phyloP scores from a whole-genome alignment of 1,284 basidiomycete species.

The Vanrija sp. region DNA sequence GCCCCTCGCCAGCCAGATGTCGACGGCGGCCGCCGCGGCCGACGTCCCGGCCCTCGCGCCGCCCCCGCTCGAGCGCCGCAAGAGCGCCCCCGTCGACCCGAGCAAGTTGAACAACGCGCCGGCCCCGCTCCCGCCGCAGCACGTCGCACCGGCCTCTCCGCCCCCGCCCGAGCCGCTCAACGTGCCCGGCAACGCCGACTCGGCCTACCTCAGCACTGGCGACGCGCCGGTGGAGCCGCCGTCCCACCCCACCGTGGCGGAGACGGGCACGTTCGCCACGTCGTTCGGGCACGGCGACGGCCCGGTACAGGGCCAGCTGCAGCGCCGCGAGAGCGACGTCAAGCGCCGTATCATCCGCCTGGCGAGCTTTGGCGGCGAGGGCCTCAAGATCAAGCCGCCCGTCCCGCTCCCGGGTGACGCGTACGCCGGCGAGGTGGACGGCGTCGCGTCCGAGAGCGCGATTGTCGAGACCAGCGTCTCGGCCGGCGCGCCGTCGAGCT shows the following conservation, averaged over 20 bases:
- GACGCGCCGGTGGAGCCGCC: conserved; percentile 14
- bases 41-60: too few relatives aligned
- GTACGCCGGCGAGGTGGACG: too few relatives aligned
- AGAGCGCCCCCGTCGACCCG: conserved; percentile 38
- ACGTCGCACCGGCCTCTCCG: conserved; percentile 3
- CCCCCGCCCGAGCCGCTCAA: conserved; percentile 14
- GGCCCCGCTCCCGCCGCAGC: conserved; percentile 19
- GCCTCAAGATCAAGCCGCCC: conserved; percentile 33
- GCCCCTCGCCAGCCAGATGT: too few relatives aligned
- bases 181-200: conserved; percentile 8
- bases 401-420: too few relatives aligned
- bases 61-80: background rate
- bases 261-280: conserved; percentile 31
- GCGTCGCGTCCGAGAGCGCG: too few relatives aligned
- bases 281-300: conserved; percentile 18
- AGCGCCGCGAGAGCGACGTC: conserved; percentile 27
- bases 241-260: conserved; percentile 39
- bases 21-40: too few relatives aligned
- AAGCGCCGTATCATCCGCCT: conserved; percentile 36
- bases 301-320: conserved; percentile 36
- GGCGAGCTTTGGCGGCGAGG: conserved; percentile 43
- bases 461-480: too few relatives aligned
- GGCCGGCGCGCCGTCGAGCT: too few relatives aligned
- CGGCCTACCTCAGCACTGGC: conserved; percentile 25
- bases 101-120: conserved; percentile 39